Evolutionary conservation across 805 yeast genomes (phyloP).

Genomic region (Nakazawaea populi): DNA sequence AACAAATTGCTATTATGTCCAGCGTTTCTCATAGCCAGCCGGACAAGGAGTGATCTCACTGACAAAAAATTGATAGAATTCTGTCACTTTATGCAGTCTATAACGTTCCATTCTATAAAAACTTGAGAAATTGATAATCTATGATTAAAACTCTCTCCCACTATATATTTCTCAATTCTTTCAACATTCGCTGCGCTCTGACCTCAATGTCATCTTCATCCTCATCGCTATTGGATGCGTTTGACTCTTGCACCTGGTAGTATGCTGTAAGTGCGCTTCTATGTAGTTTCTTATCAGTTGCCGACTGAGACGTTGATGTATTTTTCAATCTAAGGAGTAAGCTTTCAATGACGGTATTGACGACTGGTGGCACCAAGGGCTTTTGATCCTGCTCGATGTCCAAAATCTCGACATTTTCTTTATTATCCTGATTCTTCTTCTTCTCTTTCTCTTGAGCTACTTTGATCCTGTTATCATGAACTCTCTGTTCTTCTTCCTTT

Average conservation of each 20-base stretch:
- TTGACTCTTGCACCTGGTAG: slow-evolving; percentile 5
- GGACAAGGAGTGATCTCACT: too few relatives aligned
- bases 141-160: not conserved
- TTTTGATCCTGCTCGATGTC: not conserved
- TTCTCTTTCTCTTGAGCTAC: slow-evolving; percentile 34
- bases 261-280: slow-evolving; percentile 8
- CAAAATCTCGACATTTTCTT: not conserved
- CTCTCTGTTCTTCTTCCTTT: slow-evolving; percentile 74
- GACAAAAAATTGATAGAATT: too few relatives aligned
- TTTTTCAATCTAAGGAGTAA: slow-evolving; percentile 6
- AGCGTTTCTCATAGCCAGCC: too few relatives aligned
- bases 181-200: slow-evolving; percentile 9
- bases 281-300: slow-evolving; percentile 2
- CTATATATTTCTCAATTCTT: slow-evolving; percentile 5
- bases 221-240: not conserved
- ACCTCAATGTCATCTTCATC: slow-evolving; percentile 7
- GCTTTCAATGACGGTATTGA: slow-evolving; percentile 1
- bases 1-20: too few relatives aligned
- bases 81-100: too few relatives aligned
- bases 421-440: not conserved
- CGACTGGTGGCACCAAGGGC: not conserved
- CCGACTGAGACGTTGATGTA: not conserved
- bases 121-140: too few relatives aligned
- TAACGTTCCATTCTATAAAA: too few relatives aligned
- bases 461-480: slow-evolving; percentile 72